Percentiles rank a stretch among this genome's conserved stretches.
phyloP scores from a whole-genome alignment of 306 rosid genomes.

The Hippophae gyantsensis region DNA sequence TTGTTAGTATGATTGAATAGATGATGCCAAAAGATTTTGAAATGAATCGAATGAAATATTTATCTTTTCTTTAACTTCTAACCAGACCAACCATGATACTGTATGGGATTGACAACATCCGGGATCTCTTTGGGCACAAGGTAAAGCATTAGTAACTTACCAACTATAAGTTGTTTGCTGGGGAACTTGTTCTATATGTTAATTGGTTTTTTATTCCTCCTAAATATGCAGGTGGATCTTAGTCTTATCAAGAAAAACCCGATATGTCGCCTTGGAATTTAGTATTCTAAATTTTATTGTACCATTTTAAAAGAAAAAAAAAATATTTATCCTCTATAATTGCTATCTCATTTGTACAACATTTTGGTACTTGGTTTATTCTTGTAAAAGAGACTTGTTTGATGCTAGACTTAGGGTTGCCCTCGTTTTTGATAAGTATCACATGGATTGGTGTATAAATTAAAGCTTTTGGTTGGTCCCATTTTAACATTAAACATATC shows the following conservation, averaged over 20 bases:
- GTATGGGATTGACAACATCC: constrained; percentile 74
- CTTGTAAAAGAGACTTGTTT: no score
- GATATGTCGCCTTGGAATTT: constrained; percentile 71
- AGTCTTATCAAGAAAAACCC: constrained; percentile 78
- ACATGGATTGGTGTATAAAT: no score
- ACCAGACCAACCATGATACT: constrained; percentile 96
- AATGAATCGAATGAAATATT: neutral
- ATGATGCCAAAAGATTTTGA: neutral
- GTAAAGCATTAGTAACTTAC: constrained; percentile 20
- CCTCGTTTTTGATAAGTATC: no score
- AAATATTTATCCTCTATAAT: no score
- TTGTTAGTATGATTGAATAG: neutral
- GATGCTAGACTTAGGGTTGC: no score
- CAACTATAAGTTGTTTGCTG: neutral
- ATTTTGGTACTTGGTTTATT: no score
- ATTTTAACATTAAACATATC: no score
- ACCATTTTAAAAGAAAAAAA: neutral
- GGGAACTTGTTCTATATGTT: constrained; percentile 5
- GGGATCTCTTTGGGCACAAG: constrained; percentile 93
- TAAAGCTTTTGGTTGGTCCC: no score
- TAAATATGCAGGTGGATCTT: constrained; percentile 65
- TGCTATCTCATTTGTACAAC: no score
- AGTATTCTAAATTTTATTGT: neutral
- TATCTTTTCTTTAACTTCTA: constrained; percentile 8
- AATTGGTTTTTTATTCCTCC: neutral